A percentile compares a stretch with the other conserved stretches of the same genome.
phyloP scores from a whole-genome alignment of 495 filamentous ascomycete genomes.

The Pyrenula aspistea region DNA sequence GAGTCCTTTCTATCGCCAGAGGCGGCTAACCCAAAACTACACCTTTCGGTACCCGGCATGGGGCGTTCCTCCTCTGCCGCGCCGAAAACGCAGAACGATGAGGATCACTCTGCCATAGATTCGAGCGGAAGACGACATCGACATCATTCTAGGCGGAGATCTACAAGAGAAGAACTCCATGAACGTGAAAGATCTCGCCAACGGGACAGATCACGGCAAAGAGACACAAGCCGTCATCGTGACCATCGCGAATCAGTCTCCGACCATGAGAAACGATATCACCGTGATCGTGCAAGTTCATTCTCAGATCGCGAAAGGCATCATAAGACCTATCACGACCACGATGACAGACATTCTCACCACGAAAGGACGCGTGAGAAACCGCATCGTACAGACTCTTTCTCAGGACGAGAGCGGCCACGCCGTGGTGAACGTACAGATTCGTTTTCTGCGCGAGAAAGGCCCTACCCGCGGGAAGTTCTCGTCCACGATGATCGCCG shows the following conservation, averaged over 20 bases:
- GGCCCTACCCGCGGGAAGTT: not conserved
- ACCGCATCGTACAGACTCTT: not conserved
- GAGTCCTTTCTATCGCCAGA: slow-evolving; percentile 13
- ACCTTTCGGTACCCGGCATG: not conserved
- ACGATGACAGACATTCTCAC: not conserved
- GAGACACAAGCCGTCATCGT: not conserved
- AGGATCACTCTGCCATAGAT: not conserved
- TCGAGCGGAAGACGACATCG: slow-evolving; percentile 1
- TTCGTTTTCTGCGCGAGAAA: slow-evolving; percentile 21
- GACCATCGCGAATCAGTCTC: not conserved
- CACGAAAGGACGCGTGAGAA: not conserved
- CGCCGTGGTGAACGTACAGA: slow-evolving; percentile 74
- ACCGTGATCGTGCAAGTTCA: not conserved
- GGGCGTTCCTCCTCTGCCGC: not conserved
- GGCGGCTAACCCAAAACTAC: slow-evolving; percentile 3
- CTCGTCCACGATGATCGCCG: not conserved
- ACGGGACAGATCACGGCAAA: not conserved
- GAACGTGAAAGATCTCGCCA: not conserved
- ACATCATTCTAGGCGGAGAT: not conserved
- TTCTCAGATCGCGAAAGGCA: slow-evolving; percentile 1
- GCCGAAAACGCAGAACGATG: not conserved
- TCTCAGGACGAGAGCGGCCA: slow-evolving; percentile 63
- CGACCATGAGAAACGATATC: not conserved
- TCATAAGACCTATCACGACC: not conserved
- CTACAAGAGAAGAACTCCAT: slow-evolving; percentile 1